phyloP scores from a whole-genome alignment of 306 rosid genomes.

The Geum urbanum region DNA sequence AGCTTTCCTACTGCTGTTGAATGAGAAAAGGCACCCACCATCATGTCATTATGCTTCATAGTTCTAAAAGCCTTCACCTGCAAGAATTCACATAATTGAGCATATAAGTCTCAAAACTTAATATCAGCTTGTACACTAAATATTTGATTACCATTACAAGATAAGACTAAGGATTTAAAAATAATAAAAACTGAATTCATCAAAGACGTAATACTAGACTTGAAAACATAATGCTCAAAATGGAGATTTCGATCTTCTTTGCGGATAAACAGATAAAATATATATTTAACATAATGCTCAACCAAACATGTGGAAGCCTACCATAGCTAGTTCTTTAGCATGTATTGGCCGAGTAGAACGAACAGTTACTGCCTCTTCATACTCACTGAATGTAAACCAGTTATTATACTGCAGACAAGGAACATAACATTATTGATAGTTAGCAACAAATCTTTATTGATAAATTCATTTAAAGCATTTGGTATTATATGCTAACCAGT shows the following conservation, averaged over 20 bases:
- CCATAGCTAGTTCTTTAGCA: constrained; percentile 82
- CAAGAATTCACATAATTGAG: constrained; percentile 22
- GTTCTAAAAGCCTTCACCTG: constrained; percentile 96
- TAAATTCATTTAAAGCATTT: constrained; percentile 1
- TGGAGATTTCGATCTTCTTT: background rate
- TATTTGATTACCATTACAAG: background rate
- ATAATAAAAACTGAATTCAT: background rate
- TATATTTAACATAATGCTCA: background rate
- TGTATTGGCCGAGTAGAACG: constrained; percentile 82
- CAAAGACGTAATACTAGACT: background rate
- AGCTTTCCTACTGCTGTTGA: constrained; percentile 97
- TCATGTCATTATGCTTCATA: constrained; percentile 84
- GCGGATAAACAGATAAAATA: background rate
- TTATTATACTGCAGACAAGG: constrained; percentile 67
- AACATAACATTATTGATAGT: constrained; percentile 15
- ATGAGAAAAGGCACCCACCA: constrained; percentile 97
- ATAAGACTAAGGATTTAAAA: background rate
- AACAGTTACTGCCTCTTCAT: constrained; percentile 72
- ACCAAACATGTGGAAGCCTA: constrained; percentile 31
- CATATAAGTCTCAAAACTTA: background rate
- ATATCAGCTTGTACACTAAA: background rate
- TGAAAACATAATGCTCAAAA: background rate
- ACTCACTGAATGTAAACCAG: constrained; percentile 97
- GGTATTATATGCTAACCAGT: constrained; percentile 7
- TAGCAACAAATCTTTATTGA: background rate